phyloP scores from a whole-genome alignment of 2,329 filamentous ascomycete genomes.

The Rosellinia necatrix region DNA sequence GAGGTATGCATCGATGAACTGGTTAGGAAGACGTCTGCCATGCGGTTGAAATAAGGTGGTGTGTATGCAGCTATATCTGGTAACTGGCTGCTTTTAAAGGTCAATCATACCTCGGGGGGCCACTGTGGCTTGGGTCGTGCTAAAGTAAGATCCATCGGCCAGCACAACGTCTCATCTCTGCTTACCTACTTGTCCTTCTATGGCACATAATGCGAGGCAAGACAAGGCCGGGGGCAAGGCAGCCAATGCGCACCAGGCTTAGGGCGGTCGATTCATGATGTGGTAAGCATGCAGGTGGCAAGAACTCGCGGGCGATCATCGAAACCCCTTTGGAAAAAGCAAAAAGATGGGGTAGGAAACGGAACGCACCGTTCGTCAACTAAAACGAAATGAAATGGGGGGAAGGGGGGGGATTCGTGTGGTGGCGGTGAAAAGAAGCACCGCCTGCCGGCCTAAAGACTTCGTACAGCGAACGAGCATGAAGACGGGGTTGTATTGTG shows the following conservation, averaged over 20 bases:
- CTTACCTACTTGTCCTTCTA: neutral
- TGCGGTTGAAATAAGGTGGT: conserved; percentile 22
- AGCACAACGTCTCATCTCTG: conserved; percentile 11
- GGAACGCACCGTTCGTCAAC: neutral
- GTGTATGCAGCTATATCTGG: conserved; percentile 12
- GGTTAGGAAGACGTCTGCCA: conserved; percentile 2
- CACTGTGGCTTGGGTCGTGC: conserved; percentile 12
- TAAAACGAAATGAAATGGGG: neutral
- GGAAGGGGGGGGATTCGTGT: neutral
- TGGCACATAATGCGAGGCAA: neutral
- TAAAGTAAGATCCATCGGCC: conserved; percentile 1
- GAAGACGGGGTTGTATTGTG: too few species aligned
- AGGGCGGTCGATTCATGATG: conserved; percentile 3
- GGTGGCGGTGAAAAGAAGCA: neutral
- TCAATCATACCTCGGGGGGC: neutral
- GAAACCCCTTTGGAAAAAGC: conserved; percentile 1
- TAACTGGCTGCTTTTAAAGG: conserved; percentile 12
- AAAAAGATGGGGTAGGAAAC: neutral
- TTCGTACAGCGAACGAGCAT: neutral
- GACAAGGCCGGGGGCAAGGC: neutral
- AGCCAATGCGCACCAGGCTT: neutral
- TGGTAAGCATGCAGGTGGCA: conserved; percentile 18
- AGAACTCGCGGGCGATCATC: conserved; percentile 11
- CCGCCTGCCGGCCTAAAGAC: neutral
- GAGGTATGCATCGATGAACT: neutral